Base-by-base conservation (phyloP, 768 basidiomycete species). In the Glaciozyma antarctica region DNA sequence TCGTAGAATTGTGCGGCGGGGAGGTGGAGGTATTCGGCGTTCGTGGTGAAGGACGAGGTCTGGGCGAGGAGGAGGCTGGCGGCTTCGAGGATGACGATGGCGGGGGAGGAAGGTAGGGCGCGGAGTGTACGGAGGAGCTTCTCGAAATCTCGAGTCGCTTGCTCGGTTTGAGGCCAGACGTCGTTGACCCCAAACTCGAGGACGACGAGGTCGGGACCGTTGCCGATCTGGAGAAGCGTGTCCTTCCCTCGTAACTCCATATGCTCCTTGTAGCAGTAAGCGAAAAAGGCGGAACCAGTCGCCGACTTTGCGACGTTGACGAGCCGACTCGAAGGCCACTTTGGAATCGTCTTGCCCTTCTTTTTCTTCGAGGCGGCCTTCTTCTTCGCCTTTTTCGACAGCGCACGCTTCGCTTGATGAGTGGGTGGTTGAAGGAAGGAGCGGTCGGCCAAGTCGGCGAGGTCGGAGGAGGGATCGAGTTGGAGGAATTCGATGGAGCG, bases 1-100 rank as follows among this genome's bases (percentile, higher is more conserved):
- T 98, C 94, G 78, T 98, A 97, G 78, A 90, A 97, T 73, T 92
- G 90, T 1, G 93, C 88, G 2, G 94, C 90, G 66, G 87, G 78
- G 68, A 82, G 86, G 75, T 98, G 93, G 79, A 84, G 84, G 73
- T 89, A 84, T 74, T 94, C 91, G 1, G 92, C 87, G 5, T 91
- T 90, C 13, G 83, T 81, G 67, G 94, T 75, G 64, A 93, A 83
- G 32, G 90, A 90, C 16, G 92, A 90, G 62, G 86, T 83, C 68
- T 92, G 90, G 2, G 86, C 87, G 41, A 93, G 83, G 52, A 89
- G 80, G 51, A 98, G 85, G 75, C 94, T 81, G 8, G 92, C 91
- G 32, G 93, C 88, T 63, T 94, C 81, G 64, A 98, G 85, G 17
- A 88, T 82, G 70, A 98, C 80, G 77, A 71, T 86, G 84, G 56